A percentile compares a stretch with the other conserved stretches of the same genome.
These are phyloP conservation scores for Endocladia muricata DNA, from an alignment of 31 red algal species.

Conservation along the genomic window DNA sequence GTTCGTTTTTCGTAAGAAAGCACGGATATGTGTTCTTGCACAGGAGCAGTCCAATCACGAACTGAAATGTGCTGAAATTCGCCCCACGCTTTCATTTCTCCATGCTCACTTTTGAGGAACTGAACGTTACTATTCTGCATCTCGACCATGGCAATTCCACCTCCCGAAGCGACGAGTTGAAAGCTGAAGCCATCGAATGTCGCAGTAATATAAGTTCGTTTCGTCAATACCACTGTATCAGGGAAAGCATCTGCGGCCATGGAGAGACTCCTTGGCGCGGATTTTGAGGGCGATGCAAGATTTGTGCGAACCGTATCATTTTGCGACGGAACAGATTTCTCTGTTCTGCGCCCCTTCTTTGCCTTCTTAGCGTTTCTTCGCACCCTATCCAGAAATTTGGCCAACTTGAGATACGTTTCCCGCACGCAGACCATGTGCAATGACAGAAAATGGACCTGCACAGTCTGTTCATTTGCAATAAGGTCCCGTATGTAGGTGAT, in stretches of 20 bases:
- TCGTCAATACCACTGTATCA: neutral
- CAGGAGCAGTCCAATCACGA: constrained; percentile 56
- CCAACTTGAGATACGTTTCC: constrained; percentile 65
- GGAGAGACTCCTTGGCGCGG: neutral
- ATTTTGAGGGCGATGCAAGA: neutral
- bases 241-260: neutral
- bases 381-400: constrained; percentile 54
- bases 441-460: constrained; percentile 58
- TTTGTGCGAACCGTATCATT: neutral
- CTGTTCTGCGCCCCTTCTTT: neutral
- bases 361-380: constrained; percentile 15
- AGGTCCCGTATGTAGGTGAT: constrained; percentile 54
- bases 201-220: neutral
- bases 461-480: constrained; percentile 24
- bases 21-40: constrained; percentile 30
- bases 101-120: constrained; percentile 12
- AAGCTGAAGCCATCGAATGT: constrained; percentile 67
- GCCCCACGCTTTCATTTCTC: constrained; percentile 42
- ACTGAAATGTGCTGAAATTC: constrained; percentile 50
- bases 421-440: constrained; percentile 71
- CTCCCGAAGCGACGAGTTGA: constrained; percentile 69
- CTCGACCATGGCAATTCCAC: constrained; percentile 62
- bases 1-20: constrained; percentile 39
- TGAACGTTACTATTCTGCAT: constrained; percentile 53
- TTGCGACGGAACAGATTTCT: neutral